A percentile compares a stretch with the other conserved stretches of the same genome.
phyloP scores from a whole-genome alignment of 805 yeast species.

The Limtongia smithiae region DNA sequence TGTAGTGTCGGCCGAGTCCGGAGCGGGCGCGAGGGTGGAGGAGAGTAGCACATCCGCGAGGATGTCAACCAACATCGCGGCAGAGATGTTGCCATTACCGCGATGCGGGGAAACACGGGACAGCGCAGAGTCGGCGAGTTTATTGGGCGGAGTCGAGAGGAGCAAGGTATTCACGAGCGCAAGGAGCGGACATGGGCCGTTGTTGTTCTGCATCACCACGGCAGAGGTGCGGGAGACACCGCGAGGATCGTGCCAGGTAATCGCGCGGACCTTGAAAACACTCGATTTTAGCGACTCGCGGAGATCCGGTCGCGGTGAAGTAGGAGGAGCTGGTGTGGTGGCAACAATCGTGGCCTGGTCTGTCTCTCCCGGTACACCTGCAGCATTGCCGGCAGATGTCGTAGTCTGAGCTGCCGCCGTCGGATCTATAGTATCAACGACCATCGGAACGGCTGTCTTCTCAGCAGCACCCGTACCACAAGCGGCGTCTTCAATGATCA shows the following conservation, averaged over 20 bases:
- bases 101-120: conserved; percentile 12
- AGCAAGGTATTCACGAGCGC: conserved; percentile 71
- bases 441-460: no score
- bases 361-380: no score
- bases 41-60: conserved; percentile 49
- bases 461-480: no score
- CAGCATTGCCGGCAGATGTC: no score
- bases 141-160: conserved; percentile 42
- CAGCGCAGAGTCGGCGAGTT: conserved; percentile 3
- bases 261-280: conserved; percentile 18
- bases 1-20: conserved; percentile 34
- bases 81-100: conserved; percentile 34
- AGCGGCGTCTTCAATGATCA: no score
- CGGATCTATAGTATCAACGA: no score
- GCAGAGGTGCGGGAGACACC: conserved; percentile 22
- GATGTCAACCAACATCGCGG: conserved; percentile 46
- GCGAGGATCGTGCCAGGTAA: conserved; percentile 20
- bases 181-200: conserved; percentile 86
- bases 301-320: neutral
- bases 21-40: conserved; percentile 28
- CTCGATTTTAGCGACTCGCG: conserved; percentile 11
- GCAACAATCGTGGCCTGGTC: no score
- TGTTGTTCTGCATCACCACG: conserved; percentile 68
- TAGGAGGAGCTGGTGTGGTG: neutral
- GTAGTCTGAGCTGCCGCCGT: no score